Conservation (phyloP, 257 asterid species). For the Cynanchum wilfordii region DNA sequence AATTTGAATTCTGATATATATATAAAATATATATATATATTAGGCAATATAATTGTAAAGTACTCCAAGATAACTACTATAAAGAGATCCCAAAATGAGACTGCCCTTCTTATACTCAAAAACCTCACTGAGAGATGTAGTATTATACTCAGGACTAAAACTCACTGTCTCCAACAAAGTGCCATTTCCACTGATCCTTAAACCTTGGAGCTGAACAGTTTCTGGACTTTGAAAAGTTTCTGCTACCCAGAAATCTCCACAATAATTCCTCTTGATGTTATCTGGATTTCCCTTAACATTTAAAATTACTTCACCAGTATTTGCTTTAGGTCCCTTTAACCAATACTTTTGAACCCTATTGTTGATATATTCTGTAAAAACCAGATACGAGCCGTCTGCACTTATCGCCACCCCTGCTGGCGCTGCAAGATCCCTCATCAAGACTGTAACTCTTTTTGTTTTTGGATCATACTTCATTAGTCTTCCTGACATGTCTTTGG, state of each 20-base stretch:
- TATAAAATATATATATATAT: neutral
- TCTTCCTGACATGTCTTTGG: neutral
- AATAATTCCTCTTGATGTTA: conserved; percentile 1
- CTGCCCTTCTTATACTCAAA: neutral
- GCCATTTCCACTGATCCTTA: conserved; percentile 1
- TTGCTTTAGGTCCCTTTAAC: neutral
- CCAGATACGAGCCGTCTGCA: neutral
- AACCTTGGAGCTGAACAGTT: neutral
- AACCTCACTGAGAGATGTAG: neutral
- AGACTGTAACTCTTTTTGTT: neutral
- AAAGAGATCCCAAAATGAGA: neutral
- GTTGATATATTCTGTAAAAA: neutral
- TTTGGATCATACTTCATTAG: neutral
- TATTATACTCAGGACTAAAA: neutral
- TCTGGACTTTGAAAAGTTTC: neutral
- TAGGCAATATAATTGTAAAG: neutral
- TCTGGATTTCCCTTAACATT: neutral
- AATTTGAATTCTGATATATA: no score
- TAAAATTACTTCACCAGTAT: neutral
- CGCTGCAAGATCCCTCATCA: neutral
- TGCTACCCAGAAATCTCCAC: neutral
- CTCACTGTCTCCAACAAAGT: neutral
- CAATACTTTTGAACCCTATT: neutral
- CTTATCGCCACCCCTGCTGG: neutral
- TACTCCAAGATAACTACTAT: neutral